Conservation (phyloP, 768 basidiomycete species). For the Cubamyces sp. region DNA sequence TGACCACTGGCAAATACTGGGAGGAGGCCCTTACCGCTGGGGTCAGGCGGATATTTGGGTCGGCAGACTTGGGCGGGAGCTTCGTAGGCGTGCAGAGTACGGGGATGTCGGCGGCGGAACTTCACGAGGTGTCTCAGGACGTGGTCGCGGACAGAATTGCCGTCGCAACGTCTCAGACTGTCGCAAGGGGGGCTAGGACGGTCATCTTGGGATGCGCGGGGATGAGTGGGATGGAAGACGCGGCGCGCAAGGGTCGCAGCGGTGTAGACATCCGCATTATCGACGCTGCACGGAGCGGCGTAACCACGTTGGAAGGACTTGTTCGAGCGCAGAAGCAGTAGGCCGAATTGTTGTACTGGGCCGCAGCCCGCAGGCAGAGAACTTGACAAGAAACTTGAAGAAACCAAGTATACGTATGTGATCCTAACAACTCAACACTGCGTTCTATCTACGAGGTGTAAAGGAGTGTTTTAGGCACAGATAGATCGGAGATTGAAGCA, state of each 20-base stretch:
- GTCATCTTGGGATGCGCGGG: conserved; percentile 32
- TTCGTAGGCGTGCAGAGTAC: conserved; percentile 41
- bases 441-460: no score
- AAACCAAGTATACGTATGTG: no score
- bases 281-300: conserved; percentile 28
- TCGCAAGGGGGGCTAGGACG: conserved; percentile 27
- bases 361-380: not conserved
- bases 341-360: no score
- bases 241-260: conserved; percentile 21
- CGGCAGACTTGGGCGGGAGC: conserved; percentile 13
- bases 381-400: no score
- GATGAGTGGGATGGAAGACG: conserved; percentile 34
- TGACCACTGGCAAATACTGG: conserved; percentile 43
- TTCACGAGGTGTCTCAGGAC: conserved; percentile 33
- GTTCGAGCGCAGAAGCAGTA: conserved; percentile 4
- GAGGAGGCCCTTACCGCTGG: conserved; percentile 34
- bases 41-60: conserved; percentile 29
- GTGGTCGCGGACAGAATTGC: conserved; percentile 33
- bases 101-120: conserved; percentile 38
- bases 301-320: conserved; percentile 26
- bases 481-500: not conserved
- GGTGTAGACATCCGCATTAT: conserved; percentile 21
- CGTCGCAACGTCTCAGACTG: conserved; percentile 32
- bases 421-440: no score
- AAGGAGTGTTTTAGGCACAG: no score